Evolutionary conservation across 2,329 filamentous ascomycete species (phyloP).

Genomic region (Alternaria hordeiaustralica): DNA sequence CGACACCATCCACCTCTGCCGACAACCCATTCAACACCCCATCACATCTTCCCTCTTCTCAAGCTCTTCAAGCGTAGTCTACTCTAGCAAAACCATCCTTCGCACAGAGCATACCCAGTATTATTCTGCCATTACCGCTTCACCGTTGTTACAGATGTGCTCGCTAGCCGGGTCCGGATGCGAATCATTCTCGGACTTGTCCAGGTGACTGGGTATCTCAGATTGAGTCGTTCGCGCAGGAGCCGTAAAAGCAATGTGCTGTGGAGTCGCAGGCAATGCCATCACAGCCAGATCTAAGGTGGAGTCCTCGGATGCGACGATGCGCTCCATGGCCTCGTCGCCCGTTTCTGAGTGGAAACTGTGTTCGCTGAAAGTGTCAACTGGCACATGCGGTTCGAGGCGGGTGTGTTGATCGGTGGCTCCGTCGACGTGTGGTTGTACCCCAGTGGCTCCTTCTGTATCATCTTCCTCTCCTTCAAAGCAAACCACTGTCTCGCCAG

Average conservation of each 20-base stretch:
- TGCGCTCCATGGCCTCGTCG: neutral
- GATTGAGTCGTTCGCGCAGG: neutral
- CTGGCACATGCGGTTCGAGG: neutral
- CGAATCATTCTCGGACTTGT: neutral
- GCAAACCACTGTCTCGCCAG: neutral
- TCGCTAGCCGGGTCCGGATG: neutral
- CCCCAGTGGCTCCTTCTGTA: neutral
- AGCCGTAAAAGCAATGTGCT: neutral
- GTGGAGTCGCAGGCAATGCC: neutral
- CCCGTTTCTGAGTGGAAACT: neutral
- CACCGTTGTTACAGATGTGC: neutral
- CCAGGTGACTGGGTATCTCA: neutral
- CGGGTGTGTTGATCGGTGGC: neutral
- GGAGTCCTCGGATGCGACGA: neutral
- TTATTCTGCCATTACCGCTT: neutral
- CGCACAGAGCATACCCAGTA: neutral
- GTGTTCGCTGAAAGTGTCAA: neutral
- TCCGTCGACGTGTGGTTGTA: neutral
- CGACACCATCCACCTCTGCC: neutral
- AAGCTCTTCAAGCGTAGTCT: neutral
- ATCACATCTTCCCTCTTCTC: neutral
- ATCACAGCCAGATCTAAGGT: neutral
- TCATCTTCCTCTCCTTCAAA: neutral
- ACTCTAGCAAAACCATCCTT: neutral
- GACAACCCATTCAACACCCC: neutral